Evolutionary conservation across 169 alveolate genomes (phyloP).

Genomic region (Eimeria acervulina): DNA sequence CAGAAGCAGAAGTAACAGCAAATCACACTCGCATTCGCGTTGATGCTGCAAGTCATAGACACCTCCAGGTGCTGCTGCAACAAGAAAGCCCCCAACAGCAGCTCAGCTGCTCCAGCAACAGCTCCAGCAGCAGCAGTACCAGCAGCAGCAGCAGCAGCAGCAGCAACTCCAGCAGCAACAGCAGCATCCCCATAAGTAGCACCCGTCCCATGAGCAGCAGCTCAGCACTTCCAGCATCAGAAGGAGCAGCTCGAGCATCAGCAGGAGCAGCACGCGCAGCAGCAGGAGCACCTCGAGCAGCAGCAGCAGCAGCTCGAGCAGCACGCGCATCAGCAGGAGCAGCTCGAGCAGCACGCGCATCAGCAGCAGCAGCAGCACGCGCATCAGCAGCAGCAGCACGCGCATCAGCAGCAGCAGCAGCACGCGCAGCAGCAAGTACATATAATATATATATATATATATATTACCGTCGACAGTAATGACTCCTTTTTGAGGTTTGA

Average conservation of each 20-base stretch:
- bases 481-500: conserved; percentile 18
- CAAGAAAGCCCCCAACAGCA: conserved; percentile 16
- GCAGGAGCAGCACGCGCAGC: no score
- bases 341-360: no score
- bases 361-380: no score
- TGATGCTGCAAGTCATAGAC: not conserved
- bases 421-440: no score
- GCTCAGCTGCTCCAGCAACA: conserved; percentile 13
- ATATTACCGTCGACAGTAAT: conserved; percentile 72
- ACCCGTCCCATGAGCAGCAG: no score
- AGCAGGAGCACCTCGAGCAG: no score
- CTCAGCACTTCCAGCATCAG: no score
- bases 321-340: no score
- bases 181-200: conserved; percentile 46
- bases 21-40: not conserved
- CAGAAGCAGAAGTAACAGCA: conserved; percentile 7
- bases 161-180: conserved; percentile 20
- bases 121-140: conserved; percentile 56
- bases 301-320: no score
- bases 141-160: conserved; percentile 13
- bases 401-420: no score
- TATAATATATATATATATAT: no score
- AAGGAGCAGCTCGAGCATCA: conserved; percentile 48
- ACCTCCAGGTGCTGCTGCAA: not conserved
- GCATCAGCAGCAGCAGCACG: no score